Evolutionary conservation across 1,284 basidiomycete genomes (phyloP).

Genomic region (Ganoderma multipileum): DNA sequence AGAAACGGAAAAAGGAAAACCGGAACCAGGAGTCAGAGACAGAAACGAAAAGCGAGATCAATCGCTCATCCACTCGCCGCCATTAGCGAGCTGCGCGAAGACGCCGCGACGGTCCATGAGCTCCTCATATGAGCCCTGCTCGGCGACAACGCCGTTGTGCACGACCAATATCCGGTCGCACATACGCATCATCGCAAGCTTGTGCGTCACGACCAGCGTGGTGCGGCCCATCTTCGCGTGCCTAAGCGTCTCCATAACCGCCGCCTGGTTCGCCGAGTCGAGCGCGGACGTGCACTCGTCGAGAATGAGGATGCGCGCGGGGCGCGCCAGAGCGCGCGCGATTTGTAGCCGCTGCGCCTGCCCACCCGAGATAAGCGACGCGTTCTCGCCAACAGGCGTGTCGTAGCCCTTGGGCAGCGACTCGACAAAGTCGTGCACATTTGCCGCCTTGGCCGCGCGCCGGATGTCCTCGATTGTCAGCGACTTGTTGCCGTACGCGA

Average conservation of each 20-base stretch:
- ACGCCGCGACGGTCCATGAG: conserved; percentile 74
- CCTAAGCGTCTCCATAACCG: conserved; percentile 81
- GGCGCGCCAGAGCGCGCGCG: conserved; percentile 84
- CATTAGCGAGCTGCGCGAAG: conserved; percentile 84
- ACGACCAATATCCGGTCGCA: conserved; percentile 92
- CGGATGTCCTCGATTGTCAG: conserved; percentile 65
- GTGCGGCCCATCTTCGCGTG: conserved; percentile 73
- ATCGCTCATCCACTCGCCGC: conserved; percentile 80
- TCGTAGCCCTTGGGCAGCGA: conserved; percentile 85
- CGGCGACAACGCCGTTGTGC: conserved; percentile 77
- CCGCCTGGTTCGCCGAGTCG: conserved; percentile 82
- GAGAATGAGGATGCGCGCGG: conserved; percentile 81
- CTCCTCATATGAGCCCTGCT: conserved; percentile 81
- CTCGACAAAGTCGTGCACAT: conserved; percentile 89
- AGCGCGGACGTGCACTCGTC: conserved; percentile 96
- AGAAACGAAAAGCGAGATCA: conserved; percentile 11
- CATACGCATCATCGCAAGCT: conserved; percentile 88
- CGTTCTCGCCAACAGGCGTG: conserved; percentile 89
- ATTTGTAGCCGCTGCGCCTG: conserved; percentile 95
- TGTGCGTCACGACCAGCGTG: conserved; percentile 94
- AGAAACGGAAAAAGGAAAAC: conserved; percentile 9
- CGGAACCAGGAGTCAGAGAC: conserved; percentile 3
- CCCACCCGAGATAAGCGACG: conserved; percentile 88
- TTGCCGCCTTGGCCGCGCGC: conserved; percentile 76
- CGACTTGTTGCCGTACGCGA: conserved; percentile 75